Evolutionary conservation across 2,329 filamentous ascomycete species (phyloP), one percentile per base, ranked within the genome.

Genomic region (Cladophialophora carrionii): DNA sequence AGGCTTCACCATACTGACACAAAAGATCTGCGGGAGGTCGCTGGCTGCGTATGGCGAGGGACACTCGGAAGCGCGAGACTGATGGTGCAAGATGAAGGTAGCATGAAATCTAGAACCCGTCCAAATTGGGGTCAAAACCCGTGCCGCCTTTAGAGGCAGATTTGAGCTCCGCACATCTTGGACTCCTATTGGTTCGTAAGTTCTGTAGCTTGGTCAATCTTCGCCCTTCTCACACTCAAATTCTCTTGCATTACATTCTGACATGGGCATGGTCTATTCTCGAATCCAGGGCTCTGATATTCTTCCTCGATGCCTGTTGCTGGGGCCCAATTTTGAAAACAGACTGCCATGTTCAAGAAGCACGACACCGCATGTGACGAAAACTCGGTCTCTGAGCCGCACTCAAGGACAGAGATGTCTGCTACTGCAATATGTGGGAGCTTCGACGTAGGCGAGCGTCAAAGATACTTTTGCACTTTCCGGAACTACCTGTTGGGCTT

Each of bases 1-100:
- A 22, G 68, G 72, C 55, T 72, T 73, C 60, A 71, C 70, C 61
- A 69, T 72, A 58, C 51, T 51, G 46, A 46, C 20, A 12, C 14
- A 46, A 14, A 3, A 29, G 26, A 46, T 43, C 17, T 43, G 37
- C n/a, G 17, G 37, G 49, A 48, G 49, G 20, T 53, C 31, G 24
- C 5, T 43, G 37, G 17, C 17, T 43, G 37, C 17, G 37, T 43
- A 17, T 43, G 37, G 37, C 37, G 37, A n/a, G 17, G 17, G 37
- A 43, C 17, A 20, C 37, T 20, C n/a, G 9, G 20, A 9, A 52
- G 17, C 14, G 22, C 48, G 48, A 52, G 20, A 52, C 14, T 26
- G 48, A 26, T 26, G 48, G 48, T 26, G 17, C 10, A 12, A 41
- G 37, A 20, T 43, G n/a, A 14, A 43, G n/a, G 4, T 6, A 43